phyloP scores from a whole-genome alignment of 352 stramenopile genomes.

The Phytophthora citricola region DNA sequence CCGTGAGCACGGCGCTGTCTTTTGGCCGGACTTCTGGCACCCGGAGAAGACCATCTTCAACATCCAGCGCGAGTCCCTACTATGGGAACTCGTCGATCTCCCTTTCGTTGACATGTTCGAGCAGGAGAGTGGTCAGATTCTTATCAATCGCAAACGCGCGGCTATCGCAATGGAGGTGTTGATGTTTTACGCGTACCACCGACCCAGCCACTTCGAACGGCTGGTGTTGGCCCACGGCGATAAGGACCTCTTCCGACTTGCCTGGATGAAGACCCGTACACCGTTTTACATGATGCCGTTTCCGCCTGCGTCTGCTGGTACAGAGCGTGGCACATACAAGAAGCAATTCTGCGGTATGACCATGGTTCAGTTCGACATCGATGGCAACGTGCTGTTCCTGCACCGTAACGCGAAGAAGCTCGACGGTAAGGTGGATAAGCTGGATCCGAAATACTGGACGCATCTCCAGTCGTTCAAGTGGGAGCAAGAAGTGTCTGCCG shows the following conservation, averaged over 20 bases:
- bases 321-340: slow-evolving; percentile 36
- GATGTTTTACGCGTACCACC: slow-evolving; percentile 69
- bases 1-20: slow-evolving; percentile 50
- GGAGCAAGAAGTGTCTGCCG: slow-evolving; percentile 16
- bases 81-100: slow-evolving; percentile 75
- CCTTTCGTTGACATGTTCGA: slow-evolving; percentile 80
- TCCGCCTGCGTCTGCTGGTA: slow-evolving; percentile 51
- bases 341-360: slow-evolving; percentile 74
- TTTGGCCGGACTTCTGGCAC: slow-evolving; percentile 86
- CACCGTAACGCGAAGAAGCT: slow-evolving; percentile 83
- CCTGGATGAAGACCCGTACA: slow-evolving; percentile 74
- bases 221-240: slow-evolving; percentile 74
- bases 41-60: slow-evolving; percentile 77
- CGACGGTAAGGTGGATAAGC: slow-evolving; percentile 49
- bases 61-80: slow-evolving; percentile 59
- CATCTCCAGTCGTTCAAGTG: slow-evolving; percentile 56
- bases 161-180: slow-evolving; percentile 57
- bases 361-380: slow-evolving; percentile 74
- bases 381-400: slow-evolving; percentile 67
- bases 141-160: slow-evolving; percentile 59
- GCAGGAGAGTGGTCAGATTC: slow-evolving; percentile 77
- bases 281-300: slow-evolving; percentile 70
- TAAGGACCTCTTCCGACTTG: slow-evolving; percentile 84
- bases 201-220: slow-evolving; percentile 63
- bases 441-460: slow-evolving; percentile 52